A percentile compares a stretch with the other conserved stretches of the same genome.
phyloP scores from a whole-genome alignment of 2,329 filamentous ascomycete genomes.

The Amylocarpus encephaloides region DNA sequence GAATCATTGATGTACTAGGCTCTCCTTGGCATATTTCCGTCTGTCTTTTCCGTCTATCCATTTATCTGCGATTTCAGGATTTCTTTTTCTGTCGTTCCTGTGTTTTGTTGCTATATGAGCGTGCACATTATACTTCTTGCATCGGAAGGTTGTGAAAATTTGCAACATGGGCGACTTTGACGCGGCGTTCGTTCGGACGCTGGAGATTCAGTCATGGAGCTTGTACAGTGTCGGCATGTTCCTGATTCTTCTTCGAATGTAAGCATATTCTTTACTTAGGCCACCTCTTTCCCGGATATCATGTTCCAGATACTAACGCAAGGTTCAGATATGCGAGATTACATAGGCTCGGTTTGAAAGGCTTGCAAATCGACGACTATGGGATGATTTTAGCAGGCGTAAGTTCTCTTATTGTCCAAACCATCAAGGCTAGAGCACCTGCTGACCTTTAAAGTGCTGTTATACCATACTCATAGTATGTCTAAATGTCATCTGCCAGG shows the following conservation, averaged over 20 bases:
- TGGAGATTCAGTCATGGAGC: slow-evolving; percentile 16
- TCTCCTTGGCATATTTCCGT: not conserved
- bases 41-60: not conserved
- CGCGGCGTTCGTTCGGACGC: not conserved
- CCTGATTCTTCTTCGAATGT: slow-evolving; percentile 20
- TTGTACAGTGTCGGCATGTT: slow-evolving; percentile 20
- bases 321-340: slow-evolving; percentile 18
- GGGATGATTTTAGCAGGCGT: slow-evolving; percentile 14
- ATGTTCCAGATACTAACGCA: not conserved
- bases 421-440: not conserved
- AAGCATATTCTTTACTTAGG: not conserved
- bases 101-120: not conserved
- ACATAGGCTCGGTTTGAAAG: slow-evolving; percentile 16
- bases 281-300: too few relatives aligned
- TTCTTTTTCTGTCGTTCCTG: not conserved
- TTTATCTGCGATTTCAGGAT: not conserved
- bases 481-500: slow-evolving; percentile 36
- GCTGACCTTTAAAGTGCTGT: slow-evolving; percentile 20
- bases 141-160: not conserved
- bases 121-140: not conserved
- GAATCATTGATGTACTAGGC: not conserved
- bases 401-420: not conserved
- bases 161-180: slow-evolving; percentile 1
- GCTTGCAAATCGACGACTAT: slow-evolving; percentile 21
- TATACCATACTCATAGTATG: slow-evolving; percentile 38